Evolutionary conservation across 176 grass and related monocot species (phyloP).

Genomic region (Ensete glaucum): DNA sequence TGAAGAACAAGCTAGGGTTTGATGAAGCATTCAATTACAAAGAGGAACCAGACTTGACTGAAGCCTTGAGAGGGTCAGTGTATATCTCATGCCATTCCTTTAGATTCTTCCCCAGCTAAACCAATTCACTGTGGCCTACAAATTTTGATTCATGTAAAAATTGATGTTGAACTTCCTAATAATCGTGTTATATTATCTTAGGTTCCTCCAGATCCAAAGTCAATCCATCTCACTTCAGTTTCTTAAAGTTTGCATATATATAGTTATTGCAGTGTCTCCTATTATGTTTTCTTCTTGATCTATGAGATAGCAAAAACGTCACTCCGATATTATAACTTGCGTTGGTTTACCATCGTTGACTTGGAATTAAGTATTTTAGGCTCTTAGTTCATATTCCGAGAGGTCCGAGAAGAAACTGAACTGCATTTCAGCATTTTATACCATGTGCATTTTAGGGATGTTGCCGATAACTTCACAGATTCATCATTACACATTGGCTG

Average conservation of each 20-base stretch:
- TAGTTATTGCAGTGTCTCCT: background rate
- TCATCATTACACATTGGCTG: too few relatives aligned
- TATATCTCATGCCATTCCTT: background rate
- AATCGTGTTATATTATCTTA: background rate
- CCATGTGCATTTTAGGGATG: too few relatives aligned
- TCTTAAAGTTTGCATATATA: too few relatives aligned
- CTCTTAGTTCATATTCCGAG: background rate
- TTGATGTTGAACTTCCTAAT: background rate
- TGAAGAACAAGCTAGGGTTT: constrained; percentile 65
- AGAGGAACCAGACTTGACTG: constrained; percentile 62
- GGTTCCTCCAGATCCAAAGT: too few relatives aligned
- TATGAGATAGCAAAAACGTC: too few relatives aligned
- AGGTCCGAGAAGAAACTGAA: too few relatives aligned
- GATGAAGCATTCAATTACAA: constrained; percentile 94
- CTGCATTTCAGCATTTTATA: too few relatives aligned
- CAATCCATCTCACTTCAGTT: too few relatives aligned
- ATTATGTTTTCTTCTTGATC: background rate
- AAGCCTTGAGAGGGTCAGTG: constrained; percentile 49
- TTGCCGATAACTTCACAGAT: too few relatives aligned
- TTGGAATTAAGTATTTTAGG: too few relatives aligned
- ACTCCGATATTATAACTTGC: too few relatives aligned
- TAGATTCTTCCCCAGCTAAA: background rate
- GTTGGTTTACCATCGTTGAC: too few relatives aligned
- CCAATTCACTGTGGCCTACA: background rate
- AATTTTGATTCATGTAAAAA: background rate